Evolutionary conservation across 352 stramenopile genomes (phyloP).

Genomic region (Pythium phragmiticola): DNA sequence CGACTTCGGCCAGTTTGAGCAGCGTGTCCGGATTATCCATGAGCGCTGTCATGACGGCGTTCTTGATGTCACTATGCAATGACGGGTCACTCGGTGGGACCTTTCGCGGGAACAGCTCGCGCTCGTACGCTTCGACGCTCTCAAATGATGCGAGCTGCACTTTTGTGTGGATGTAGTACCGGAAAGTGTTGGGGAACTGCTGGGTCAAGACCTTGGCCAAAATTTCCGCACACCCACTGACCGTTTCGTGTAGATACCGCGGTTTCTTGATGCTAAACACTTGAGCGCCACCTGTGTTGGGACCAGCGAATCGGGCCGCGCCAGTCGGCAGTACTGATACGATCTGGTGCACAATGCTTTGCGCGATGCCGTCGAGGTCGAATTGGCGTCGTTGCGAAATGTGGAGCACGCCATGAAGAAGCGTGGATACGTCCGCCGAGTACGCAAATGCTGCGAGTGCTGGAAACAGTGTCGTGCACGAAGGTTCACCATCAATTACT

Average conservation of each 20-base stretch:
- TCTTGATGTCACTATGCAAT: constrained; percentile 61
- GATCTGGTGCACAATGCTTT: constrained; percentile 51
- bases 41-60: constrained; percentile 45
- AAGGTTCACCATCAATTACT: constrained; percentile 7
- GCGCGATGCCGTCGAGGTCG: constrained; percentile 45
- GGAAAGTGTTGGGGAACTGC: constrained; percentile 76
- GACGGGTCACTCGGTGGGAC: constrained; percentile 46
- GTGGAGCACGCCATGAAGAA: constrained; percentile 67
- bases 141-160: constrained; percentile 74
- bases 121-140: constrained; percentile 66
- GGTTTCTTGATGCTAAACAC: constrained; percentile 45
- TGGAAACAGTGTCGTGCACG: constrained; percentile 40
- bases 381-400: constrained; percentile 51
- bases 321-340: constrained; percentile 38
- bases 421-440: constrained; percentile 54
- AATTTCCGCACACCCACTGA: constrained; percentile 70
- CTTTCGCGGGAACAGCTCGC: constrained; percentile 59
- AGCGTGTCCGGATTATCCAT: constrained; percentile 48
- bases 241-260: constrained; percentile 39
- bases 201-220: constrained; percentile 61
- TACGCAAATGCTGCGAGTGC: constrained; percentile 53
- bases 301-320: constrained; percentile 17
- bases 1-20: constrained; percentile 50
- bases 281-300: neutral
- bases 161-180: constrained; percentile 67